Evolutionary conservation across 2,329 filamentous ascomycete genomes (phyloP).

Genomic region (Hypoxylon sp.): DNA sequence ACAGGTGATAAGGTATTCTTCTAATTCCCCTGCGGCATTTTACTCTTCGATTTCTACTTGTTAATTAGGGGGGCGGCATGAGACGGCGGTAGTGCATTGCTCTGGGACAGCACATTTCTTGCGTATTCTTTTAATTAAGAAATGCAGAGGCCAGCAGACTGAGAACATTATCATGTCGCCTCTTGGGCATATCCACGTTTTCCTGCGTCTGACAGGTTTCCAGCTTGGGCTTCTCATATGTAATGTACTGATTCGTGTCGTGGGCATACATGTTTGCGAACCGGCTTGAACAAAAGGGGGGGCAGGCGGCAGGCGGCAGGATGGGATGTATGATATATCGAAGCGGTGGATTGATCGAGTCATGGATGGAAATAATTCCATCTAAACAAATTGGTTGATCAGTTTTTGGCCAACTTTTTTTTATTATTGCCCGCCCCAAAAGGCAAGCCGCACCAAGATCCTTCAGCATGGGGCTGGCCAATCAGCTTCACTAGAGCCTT

Average conservation of each 20-base stretch:
- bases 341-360: slow-evolving; percentile 24
- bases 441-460: slow-evolving; percentile 23
- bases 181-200: slow-evolving; percentile 5
- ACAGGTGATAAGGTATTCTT: slow-evolving; percentile 91
- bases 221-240: slow-evolving; percentile 23
- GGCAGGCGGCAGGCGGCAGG: slow-evolving; percentile 12
- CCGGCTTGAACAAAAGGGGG: slow-evolving; percentile 34
- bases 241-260: slow-evolving; percentile 31
- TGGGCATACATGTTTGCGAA: slow-evolving; percentile 30
- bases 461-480: slow-evolving; percentile 19
- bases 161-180: slow-evolving; percentile 5
- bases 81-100: slow-evolving; percentile 22
- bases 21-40: slow-evolving; percentile 61
- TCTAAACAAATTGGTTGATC: slow-evolving; percentile 27
- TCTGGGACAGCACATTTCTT: slow-evolving; percentile 11
- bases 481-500: slow-evolving; percentile 14
- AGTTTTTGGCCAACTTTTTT: slow-evolving; percentile 22
- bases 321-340: slow-evolving; percentile 34
- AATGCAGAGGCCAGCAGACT: not conserved
- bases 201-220: slow-evolving; percentile 1
- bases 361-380: slow-evolving; percentile 37
- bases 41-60: slow-evolving; percentile 52
- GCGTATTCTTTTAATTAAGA: slow-evolving; percentile 16
- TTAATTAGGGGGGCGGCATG: slow-evolving; percentile 32
- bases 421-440: slow-evolving; percentile 12